phyloP scores from a whole-genome alignment of 139 green algal species.

The Chlorella vulgaris region DNA sequence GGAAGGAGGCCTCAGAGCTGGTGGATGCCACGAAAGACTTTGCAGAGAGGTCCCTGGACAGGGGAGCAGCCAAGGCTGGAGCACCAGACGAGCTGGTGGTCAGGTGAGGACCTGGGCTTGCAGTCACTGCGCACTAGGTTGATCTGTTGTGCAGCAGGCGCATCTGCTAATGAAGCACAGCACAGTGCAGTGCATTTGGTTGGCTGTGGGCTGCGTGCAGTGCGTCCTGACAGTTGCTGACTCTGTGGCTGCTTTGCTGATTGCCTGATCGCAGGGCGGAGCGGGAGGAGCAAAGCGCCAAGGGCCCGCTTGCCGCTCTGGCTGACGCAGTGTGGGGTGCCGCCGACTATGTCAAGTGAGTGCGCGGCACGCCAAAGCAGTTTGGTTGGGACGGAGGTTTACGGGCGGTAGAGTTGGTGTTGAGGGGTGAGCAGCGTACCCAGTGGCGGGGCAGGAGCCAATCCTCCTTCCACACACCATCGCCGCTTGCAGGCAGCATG shows the following conservation, averaged over 20 bases:
- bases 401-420: no score
- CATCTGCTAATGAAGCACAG: no score
- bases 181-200: no score
- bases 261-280: background rate
- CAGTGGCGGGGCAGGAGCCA: no score
- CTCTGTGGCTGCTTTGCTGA: background rate
- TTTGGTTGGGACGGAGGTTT: no score
- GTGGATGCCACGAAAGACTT: background rate
- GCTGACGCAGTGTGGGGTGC: slow-evolving; percentile 9
- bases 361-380: no score
- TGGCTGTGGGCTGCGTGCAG: no score
- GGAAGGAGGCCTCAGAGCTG: slow-evolving; percentile 12
- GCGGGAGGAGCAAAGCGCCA: slow-evolving; percentile 17
- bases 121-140: no score
- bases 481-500: slow-evolving; percentile 10
- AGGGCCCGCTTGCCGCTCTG: slow-evolving; percentile 23
- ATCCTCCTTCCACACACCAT: background rate
- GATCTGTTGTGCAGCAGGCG: no score
- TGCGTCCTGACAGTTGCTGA: background rate
- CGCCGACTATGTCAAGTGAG: slow-evolving; percentile 21
- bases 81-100: slow-evolving; percentile 16
- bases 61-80: background rate
- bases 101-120: slow-evolving; percentile 10
- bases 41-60: background rate
- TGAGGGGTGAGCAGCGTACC: no score